Conservation (phyloP, 78 protist genomes). For the Mastigamoeba balamuthi region DNA sequence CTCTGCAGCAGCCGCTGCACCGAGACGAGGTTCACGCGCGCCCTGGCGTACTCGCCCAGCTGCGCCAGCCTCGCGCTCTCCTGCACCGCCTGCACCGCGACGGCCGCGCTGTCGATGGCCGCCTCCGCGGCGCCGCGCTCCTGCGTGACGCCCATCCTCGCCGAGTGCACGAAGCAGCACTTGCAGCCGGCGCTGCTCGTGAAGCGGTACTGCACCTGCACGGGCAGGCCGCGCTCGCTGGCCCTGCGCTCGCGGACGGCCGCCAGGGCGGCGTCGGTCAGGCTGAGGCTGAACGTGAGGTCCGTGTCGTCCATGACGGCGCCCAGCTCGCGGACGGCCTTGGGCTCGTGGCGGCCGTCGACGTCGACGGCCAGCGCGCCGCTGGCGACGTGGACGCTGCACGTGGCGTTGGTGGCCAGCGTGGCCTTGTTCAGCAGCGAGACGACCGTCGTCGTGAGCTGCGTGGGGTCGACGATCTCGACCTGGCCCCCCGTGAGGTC, state of each 20-base stretch:
- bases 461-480: background rate
- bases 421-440: background rate
- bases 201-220: background rate
- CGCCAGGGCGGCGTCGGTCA: background rate
- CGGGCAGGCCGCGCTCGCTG: background rate
- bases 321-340: background rate
- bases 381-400: background rate
- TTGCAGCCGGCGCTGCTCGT: background rate
- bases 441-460: background rate
- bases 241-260: background rate
- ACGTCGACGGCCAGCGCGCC: background rate
- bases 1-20: conserved; percentile 1
- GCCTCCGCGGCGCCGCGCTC: background rate
- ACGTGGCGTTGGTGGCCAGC: background rate
- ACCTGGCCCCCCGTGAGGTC: background rate
- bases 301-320: background rate
- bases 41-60: background rate
- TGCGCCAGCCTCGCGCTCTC: background rate
- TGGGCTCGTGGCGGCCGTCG: background rate
- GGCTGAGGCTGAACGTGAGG: background rate
- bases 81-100: background rate
- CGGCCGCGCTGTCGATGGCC: background rate
- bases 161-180: background rate
- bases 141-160: background rate
- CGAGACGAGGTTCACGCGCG: background rate